phyloP scores from a whole-genome alignment of 441 rosid species.

The Populus hybrid region DNA sequence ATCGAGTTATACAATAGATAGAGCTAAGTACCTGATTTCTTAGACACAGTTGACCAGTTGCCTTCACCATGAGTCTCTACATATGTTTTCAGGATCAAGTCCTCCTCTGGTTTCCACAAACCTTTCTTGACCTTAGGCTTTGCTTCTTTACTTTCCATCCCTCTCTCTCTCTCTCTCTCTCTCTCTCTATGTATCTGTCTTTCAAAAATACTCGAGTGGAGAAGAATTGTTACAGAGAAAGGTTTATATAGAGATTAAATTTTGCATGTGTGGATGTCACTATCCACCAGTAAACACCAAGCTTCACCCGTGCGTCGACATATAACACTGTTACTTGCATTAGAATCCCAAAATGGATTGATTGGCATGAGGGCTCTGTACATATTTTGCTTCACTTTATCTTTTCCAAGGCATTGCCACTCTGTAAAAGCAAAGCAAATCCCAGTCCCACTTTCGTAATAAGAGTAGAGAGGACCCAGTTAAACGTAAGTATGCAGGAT shows the following conservation, averaged over 20 bases:
- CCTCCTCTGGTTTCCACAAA: slow-evolving; percentile 69
- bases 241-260: slow-evolving; percentile 13
- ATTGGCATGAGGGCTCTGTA: slow-evolving; percentile 18
- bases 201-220: not conserved
- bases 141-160: slow-evolving; percentile 38
- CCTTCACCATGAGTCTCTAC: slow-evolving; percentile 65
- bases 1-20: not conserved
- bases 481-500: not conserved
- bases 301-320: slow-evolving; percentile 11
- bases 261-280: not conserved
- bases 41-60: slow-evolving; percentile 54
- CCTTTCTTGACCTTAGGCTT: slow-evolving; percentile 47
- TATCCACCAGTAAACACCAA: not conserved
- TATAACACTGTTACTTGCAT: not conserved
- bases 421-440: slow-evolving; percentile 21
- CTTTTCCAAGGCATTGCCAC: slow-evolving; percentile 16
- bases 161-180: not conserved
- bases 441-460: slow-evolving; percentile 17
- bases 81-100: slow-evolving; percentile 54
- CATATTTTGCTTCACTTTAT: slow-evolving; percentile 21
- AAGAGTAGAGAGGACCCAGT: not conserved
- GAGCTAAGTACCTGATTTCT: slow-evolving; percentile 40
- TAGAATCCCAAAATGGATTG: slow-evolving; percentile 6
- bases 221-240: not conserved
- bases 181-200: not conserved